A percentile compares a stretch with the other conserved stretches of the same genome.
Conservation (phyloP, 2,329 filamentous ascomycete genomes). For the Fusarium lyarnte region DNA sequence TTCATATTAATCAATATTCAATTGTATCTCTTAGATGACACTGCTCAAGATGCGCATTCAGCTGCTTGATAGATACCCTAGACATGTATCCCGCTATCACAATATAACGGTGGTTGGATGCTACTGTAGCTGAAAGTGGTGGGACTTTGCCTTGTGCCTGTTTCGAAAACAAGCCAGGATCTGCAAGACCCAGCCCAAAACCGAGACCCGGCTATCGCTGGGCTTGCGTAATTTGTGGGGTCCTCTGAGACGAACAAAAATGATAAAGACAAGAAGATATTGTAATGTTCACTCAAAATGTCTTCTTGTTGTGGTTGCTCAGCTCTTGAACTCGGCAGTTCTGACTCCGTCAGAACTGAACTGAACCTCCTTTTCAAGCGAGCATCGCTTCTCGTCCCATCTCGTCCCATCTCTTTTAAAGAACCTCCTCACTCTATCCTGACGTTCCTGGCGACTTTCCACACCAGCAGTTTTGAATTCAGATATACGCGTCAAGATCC, state of each 20-base stretch:
- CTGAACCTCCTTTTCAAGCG: neutral
- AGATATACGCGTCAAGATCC: slow-evolving; percentile 8
- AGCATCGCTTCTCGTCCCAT: neutral
- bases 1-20: slow-evolving; percentile 23
- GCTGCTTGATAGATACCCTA: neutral
- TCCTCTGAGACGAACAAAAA: neutral
- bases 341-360: neutral
- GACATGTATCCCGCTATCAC: slow-evolving; percentile 43
- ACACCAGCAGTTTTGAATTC: slow-evolving; percentile 6
- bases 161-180: slow-evolving; percentile 33
- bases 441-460: neutral
- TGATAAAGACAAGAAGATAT: slow-evolving; percentile 1
- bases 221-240: slow-evolving; percentile 28
- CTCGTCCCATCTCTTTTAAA: slow-evolving; percentile 24
- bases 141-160: slow-evolving; percentile 20
- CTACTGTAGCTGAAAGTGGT: slow-evolving; percentile 1
- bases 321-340: neutral
- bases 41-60: neutral
- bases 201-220: slow-evolving; percentile 33
- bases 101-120: slow-evolving; percentile 36
- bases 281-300: neutral
- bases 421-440: neutral
- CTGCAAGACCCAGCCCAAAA: neutral
- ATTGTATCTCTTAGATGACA: neutral
- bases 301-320: neutral